Base-by-base conservation (phyloP, 139 green algal genomes). In the Micractinium sp. region DNA sequence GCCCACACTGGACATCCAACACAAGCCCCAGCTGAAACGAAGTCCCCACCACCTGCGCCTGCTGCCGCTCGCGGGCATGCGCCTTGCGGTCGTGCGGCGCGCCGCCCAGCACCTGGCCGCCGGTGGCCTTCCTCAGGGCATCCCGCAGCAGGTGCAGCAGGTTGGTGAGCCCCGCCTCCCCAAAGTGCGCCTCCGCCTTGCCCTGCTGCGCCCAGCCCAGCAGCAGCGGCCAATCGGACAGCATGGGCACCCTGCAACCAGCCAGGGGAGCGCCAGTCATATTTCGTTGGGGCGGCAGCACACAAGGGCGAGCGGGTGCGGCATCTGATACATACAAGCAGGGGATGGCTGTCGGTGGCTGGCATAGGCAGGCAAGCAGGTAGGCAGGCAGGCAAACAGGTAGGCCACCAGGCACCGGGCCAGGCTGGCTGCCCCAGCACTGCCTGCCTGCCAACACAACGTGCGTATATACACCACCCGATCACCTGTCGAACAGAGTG, bases 181-280 rank as follows among this genome's bases (percentile, higher is more conserved):
- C 88, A 78, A 92, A 85, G 20, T 80, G 23, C 61, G 92, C 88
- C 36, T 66, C 33, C 3, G 91, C 92, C 27, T 35, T 81, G 80
- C 93, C 92, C 79, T 91, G 84, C 66, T 85, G 29, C 76, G 94
- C 90, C 63, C 91, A 91, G n/a, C 80, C 79, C 56, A 85, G 82
- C 89, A 95, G 75, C 35, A 88, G 67, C 19, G 76, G n/a, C 92
- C 92, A 95, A 53, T 95, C 67, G 25, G 53, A 87, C 27, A 95
- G 87, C 38, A 90, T 84, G 7, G 87, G 78, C 63, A 94, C 83
- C 63, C 90, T 93, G 89, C 60, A 38, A 14, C 36, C 47, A 53
- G 36, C 1, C 5, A 77, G 14, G 27, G 29, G 38, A 77, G 29
- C 3, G 29, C 23, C 14, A 73, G 23, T 4, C 66, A n/a, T n/a